Conservation (phyloP, 345 rosid genomes). For the Sisymbrium irio region DNA sequence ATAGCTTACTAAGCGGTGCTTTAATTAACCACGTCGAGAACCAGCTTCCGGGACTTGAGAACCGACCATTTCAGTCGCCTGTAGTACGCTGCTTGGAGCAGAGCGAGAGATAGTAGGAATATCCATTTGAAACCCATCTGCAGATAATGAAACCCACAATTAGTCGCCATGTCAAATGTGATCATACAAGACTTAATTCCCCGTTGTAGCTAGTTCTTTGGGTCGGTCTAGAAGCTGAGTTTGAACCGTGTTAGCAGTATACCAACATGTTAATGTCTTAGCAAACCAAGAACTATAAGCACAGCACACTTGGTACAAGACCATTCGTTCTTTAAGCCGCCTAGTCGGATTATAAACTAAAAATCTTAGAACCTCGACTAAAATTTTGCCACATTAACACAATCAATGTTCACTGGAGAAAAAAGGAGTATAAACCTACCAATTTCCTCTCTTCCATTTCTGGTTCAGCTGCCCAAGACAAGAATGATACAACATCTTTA, state of each 20-base stretch:
- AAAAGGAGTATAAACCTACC: constrained; percentile 42
- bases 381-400: not conserved
- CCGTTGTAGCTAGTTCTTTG: not conserved
- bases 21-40: constrained; percentile 88
- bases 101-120: constrained; percentile 80
- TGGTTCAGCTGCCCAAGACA: constrained; percentile 99
- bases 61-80: constrained; percentile 94
- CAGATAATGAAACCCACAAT: constrained; percentile 11
- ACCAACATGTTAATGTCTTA: not conserved
- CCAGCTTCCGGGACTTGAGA: constrained; percentile 82
- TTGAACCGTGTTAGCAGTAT: not conserved
- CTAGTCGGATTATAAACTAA: not conserved
- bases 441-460: constrained; percentile 99
- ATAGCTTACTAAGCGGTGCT: constrained; percentile 1
- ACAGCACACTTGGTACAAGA: constrained; percentile 1
- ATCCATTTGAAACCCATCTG: constrained; percentile 99
- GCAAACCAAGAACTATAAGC: not conserved
- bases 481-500: constrained; percentile 89
- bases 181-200: not conserved
- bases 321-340: not conserved
- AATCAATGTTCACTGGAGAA: not conserved
- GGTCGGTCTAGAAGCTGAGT: not conserved
- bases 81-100: constrained; percentile 92
- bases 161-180: not conserved
- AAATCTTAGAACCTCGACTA: not conserved